phyloP scores from a whole-genome alignment of 345 rosid genomes.

The Eucalyptus guilfoylei region DNA sequence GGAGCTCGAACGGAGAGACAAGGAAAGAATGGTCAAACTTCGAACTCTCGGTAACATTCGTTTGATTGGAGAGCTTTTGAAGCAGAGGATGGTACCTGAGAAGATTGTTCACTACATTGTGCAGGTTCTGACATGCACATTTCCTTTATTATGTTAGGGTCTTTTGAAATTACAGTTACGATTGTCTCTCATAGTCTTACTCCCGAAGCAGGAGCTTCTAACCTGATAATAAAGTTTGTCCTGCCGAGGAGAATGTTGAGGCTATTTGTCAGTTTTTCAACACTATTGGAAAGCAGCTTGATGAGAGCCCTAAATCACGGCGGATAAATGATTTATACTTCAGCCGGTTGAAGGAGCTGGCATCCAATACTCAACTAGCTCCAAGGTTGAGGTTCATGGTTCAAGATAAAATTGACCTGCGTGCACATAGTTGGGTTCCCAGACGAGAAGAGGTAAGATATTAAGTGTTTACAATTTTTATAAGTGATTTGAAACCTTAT shows the following conservation, averaged over 20 bases:
- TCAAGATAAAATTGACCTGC: slow-evolving; percentile 71
- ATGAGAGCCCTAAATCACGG: slow-evolving; percentile 54
- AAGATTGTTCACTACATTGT: slow-evolving; percentile 89
- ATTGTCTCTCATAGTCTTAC: background rate
- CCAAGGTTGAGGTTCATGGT: slow-evolving; percentile 75
- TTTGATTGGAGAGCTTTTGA: slow-evolving; percentile 89
- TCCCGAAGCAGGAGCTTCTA: slow-evolving; percentile 61
- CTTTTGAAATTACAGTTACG: background rate
- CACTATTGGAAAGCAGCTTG: slow-evolving; percentile 90
- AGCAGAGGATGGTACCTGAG: slow-evolving; percentile 95
- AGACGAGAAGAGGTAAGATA: slow-evolving; percentile 82
- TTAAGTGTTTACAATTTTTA: background rate
- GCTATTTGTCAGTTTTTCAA: slow-evolving; percentile 80
- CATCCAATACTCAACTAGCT: slow-evolving; percentile 49
- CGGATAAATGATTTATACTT: slow-evolving; percentile 61
- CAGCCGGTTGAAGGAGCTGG: slow-evolving; percentile 46
- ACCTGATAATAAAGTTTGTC: slow-evolving; percentile 41
- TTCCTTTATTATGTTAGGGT: background rate
- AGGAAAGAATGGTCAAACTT: slow-evolving; percentile 65
- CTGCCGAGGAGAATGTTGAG: slow-evolving; percentile 88
- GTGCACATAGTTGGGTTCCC: slow-evolving; percentile 78
- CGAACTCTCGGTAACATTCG: slow-evolving; percentile 91
- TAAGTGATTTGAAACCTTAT: background rate
- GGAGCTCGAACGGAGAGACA: slow-evolving; percentile 78
- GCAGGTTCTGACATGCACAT: slow-evolving; percentile 23